Evolutionary conservation across 75 land plant genomes (phyloP).

Genomic region (Picea glauca): DNA sequence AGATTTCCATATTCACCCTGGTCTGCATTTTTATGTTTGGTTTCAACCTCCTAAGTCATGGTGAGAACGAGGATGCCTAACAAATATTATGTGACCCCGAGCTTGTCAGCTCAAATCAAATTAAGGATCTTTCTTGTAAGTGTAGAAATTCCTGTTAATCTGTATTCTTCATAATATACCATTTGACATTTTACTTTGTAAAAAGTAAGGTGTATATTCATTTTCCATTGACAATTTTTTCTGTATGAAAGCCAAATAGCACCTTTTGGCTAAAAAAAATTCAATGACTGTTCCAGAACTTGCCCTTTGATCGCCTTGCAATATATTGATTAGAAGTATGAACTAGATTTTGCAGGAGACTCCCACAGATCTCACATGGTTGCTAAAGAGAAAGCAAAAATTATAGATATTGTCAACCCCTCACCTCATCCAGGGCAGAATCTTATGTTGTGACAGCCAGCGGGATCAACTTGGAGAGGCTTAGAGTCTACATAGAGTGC

Average conservation of each 20-base stretch:
- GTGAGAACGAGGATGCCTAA: too few species aligned
- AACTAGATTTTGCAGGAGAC: conserved; percentile 30
- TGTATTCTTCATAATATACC: too few species aligned
- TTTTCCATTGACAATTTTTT: background rate
- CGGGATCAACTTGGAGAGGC: conserved; percentile 39
- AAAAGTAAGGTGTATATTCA: background rate
- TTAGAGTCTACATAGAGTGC: conserved; percentile 38
- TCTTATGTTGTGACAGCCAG: background rate
- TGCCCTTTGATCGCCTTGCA: background rate
- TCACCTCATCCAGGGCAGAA: conserved; percentile 28
- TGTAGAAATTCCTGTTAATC: too few species aligned
- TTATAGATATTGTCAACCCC: conserved; percentile 35
- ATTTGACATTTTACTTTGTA: background rate
- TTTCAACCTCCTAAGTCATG: too few species aligned
- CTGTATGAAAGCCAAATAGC: background rate
- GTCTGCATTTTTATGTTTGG: too few species aligned
- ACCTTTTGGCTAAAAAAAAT: background rate
- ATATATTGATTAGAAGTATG: background rate
- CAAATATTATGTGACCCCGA: too few species aligned
- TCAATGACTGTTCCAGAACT: background rate
- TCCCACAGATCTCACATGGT: conserved; percentile 30
- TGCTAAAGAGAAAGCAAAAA: conserved; percentile 36
- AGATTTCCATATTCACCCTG: too few species aligned
- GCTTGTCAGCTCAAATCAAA: too few species aligned
- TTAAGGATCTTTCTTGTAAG: too few species aligned